phyloP scores from a whole-genome alignment of 2,329 filamentous ascomycete genomes.

The Coniella lustricola region DNA sequence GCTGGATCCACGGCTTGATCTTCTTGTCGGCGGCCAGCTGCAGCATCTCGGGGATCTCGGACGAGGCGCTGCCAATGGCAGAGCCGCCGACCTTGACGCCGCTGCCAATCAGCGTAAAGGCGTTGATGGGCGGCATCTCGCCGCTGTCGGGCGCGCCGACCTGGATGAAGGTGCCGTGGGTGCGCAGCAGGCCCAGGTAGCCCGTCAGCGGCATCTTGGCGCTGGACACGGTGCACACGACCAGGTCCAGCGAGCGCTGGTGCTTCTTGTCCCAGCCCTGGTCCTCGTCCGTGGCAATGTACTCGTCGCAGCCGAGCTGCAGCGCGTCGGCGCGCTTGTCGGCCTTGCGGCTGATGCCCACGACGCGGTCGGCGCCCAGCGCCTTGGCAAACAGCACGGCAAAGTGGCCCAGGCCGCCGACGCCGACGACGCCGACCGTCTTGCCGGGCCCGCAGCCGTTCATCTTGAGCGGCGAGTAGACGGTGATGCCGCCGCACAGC shows the following conservation, averaged over 20 bases:
- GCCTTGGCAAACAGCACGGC: slow-evolving; percentile 62
- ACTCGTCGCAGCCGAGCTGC: slow-evolving; percentile 49
- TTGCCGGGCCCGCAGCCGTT: slow-evolving; percentile 61
- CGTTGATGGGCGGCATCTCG: slow-evolving; percentile 36
- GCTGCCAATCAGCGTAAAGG: slow-evolving; percentile 50
- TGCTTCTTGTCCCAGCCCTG: slow-evolving; percentile 46
- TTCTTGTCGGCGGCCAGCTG: slow-evolving; percentile 48
- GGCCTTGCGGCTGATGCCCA: slow-evolving; percentile 47
- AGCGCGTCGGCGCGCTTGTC: slow-evolving; percentile 46
- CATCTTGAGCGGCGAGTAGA: slow-evolving; percentile 53
- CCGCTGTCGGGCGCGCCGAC: slow-evolving; percentile 54
- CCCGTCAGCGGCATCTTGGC: slow-evolving; percentile 49
- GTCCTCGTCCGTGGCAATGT: slow-evolving; percentile 35
- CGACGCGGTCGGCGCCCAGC: slow-evolving; percentile 51
- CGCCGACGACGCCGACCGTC: slow-evolving; percentile 57
- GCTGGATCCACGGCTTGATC: slow-evolving; percentile 48
- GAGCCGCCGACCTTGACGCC: slow-evolving; percentile 41
- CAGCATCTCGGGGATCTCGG: slow-evolving; percentile 53
- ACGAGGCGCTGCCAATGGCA: slow-evolving; percentile 35
- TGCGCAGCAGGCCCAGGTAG: slow-evolving; percentile 55
- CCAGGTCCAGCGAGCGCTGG: slow-evolving; percentile 44
- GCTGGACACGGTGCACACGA: slow-evolving; percentile 47
- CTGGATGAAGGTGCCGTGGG: slow-evolving; percentile 56
- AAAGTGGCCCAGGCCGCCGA: slow-evolving; percentile 63
- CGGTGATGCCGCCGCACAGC: slow-evolving; percentile 62